phyloP scores from a whole-genome alignment of 140 eudicot species.

The Anethum foeniculum region DNA sequence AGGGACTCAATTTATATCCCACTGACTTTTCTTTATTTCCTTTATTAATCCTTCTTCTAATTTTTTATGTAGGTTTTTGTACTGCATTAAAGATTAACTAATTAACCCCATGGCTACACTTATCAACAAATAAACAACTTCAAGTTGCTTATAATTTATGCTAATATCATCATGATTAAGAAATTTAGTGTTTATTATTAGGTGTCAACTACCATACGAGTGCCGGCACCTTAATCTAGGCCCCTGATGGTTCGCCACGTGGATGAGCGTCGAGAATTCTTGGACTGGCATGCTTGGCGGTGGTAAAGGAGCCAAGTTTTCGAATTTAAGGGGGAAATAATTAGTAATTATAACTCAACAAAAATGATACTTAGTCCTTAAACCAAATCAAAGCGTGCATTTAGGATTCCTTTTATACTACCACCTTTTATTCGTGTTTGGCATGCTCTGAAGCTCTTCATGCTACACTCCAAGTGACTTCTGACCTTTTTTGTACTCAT shows the following conservation, averaged over 20 bases:
- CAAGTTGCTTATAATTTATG: slow-evolving; percentile 8
- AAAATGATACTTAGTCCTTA: neutral
- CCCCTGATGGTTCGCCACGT: slow-evolving; percentile 26
- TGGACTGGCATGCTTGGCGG: slow-evolving; percentile 22
- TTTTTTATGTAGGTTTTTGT: neutral
- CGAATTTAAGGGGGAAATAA: neutral
- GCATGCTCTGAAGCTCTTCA: slow-evolving; percentile 9
- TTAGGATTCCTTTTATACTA: slow-evolving; percentile 14
- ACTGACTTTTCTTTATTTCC: neutral
- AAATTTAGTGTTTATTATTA: neutral
- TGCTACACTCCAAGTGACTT: slow-evolving; percentile 8
- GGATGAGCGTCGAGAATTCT: slow-evolving; percentile 9
- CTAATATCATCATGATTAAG: slow-evolving; percentile 15
- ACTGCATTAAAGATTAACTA: neutral
- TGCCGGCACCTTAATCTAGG: slow-evolving; percentile 17
- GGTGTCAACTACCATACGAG: neutral
- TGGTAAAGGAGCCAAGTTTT: slow-evolving; percentile 14
- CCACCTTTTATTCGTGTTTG: slow-evolving; percentile 11
- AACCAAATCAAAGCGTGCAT: slow-evolving; percentile 15
- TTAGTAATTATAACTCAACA: neutral
- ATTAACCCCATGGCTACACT: neutral
- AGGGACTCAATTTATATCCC: neutral
- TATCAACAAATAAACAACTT: slow-evolving; percentile 6
- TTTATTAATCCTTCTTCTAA: neutral
- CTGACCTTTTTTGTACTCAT: slow-evolving; percentile 14